Evolutionary conservation across 2,329 filamentous ascomycete species (phyloP), one percentile per base, ranked within the genome.

Genomic region (Hymenoscyphus scutula): DNA sequence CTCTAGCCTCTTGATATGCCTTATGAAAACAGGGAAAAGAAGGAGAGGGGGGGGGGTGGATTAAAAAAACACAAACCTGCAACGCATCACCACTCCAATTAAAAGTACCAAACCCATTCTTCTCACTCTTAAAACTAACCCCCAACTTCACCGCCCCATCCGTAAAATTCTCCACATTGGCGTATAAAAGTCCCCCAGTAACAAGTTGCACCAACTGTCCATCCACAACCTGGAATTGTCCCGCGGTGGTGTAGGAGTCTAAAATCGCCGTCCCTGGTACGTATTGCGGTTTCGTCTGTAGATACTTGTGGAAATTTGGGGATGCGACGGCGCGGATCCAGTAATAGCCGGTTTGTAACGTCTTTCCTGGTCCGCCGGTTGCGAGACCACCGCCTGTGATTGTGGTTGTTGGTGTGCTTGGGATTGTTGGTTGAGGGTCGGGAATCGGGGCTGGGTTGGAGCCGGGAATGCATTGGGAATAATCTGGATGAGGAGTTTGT

Each of bases 261-360:
- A 87, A 77, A 30, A 84, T 75, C 1, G 84, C 84, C 29, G 76
- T 74, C 10, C 81, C 81, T 1, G 81, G 73, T 0, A 76, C 64
- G 64, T 77, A 76, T 56, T 76, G 71, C 1, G 80, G 77, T 38
- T 75, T 74, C 8, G 80, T 80, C 73, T 84, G 81, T 2, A 84
- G 76, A 70, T 83, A 84, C 65, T 79, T 80, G 75, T 83, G 81
- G 72, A 80, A 86, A 73, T 86, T 86, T 41, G 84, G 84, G 0
- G 78, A 72, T 30, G 77, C 80, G 1, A 86, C 83, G 0, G 81
- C 83, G 7, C 84, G 81, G 67, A 87, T 82, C 82, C 82, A 84
- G 58, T 65, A 60, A 58, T 69, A 71, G 0, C 81, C 82, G 2
- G 68, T 70, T 64, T 82, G 77, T 0, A 86, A 77, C 0, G 80